Percentiles rank a stretch among this genome's conserved stretches.
phyloP scores from a whole-genome alignment of 331 rosid species.

The Pyrus hybrid region DNA sequence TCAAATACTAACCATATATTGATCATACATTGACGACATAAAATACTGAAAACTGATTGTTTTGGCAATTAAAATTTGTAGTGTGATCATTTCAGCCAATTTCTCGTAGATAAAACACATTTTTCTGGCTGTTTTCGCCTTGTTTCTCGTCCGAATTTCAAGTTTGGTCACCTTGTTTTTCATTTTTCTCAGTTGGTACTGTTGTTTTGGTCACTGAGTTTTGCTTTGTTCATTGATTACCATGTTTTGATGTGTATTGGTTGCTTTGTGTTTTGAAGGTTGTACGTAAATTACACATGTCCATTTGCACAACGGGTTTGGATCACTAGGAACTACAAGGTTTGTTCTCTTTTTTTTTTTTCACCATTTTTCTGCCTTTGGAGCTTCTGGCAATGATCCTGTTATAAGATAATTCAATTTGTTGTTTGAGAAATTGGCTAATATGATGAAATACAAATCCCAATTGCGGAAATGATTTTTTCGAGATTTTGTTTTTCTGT shows the following conservation, averaged over 20 bases:
- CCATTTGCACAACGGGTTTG: constrained; percentile 22
- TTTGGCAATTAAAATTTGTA: background rate
- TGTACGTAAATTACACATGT: constrained; percentile 3
- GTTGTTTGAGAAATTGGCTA: background rate
- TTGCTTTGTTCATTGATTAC: background rate
- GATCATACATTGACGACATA: too few relatives aligned
- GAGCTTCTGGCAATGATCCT: background rate
- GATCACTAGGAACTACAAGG: constrained; percentile 12
- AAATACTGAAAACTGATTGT: background rate
- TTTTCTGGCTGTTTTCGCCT: background rate
- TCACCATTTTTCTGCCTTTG: background rate
- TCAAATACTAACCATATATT: too few relatives aligned
- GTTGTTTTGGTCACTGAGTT: too few relatives aligned
- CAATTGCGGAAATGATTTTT: background rate
- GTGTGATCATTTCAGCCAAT: background rate
- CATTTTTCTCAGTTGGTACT: too few relatives aligned
- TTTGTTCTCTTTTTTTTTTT: background rate
- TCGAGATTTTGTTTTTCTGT: too few relatives aligned
- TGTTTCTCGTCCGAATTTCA: background rate
- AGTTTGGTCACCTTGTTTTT: background rate
- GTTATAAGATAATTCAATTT: background rate
- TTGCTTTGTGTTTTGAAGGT: constrained; percentile 2
- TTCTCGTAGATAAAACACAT: too few relatives aligned
- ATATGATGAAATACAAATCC: background rate
- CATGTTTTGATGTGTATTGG: background rate